phyloP scores from a whole-genome alignment of 805 yeast genomes.

The Candida krabiensis region DNA sequence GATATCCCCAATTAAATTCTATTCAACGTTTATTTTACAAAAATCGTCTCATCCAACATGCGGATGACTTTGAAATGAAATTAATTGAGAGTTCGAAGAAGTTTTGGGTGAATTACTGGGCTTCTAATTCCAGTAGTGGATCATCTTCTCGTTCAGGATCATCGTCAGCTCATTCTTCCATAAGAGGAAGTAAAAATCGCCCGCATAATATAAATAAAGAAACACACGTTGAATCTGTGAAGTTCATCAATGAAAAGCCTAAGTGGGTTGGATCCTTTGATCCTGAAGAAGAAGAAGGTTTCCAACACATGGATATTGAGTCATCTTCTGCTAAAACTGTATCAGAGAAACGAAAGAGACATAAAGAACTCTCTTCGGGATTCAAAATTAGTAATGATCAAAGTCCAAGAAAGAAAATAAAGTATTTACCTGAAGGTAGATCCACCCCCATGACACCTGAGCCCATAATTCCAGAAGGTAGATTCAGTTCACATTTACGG shows the following conservation, averaged over 20 bases:
- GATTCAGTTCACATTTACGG: constrained; percentile 25
- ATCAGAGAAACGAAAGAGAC: constrained; percentile 3
- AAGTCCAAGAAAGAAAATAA: constrained; percentile 20
- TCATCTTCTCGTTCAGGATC: constrained; percentile 34
- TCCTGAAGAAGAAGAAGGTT: constrained; percentile 26
- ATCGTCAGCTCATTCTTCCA: constrained; percentile 1
- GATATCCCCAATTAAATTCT: constrained; percentile 57
- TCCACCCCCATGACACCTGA: constrained; percentile 26
- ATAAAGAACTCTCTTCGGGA: not conserved
- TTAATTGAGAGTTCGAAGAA: constrained; percentile 36
- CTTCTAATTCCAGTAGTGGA: constrained; percentile 25
- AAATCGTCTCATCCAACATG: constrained; percentile 43
- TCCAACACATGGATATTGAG: constrained; percentile 2
- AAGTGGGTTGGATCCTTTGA: constrained; percentile 29
- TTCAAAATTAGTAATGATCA: constrained; percentile 7
- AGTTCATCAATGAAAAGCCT: constrained; percentile 26
- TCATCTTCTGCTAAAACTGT: not conserved
- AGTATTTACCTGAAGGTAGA: constrained; percentile 16
- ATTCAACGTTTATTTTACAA: constrained; percentile 55
- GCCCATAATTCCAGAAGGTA: constrained; percentile 22
- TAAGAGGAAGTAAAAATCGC: constrained; percentile 4
- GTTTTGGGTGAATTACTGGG: constrained; percentile 60
- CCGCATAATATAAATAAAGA: constrained; percentile 35
- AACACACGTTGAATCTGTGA: constrained; percentile 33
- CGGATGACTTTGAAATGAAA: constrained; percentile 30